Base-by-base conservation (phyloP, 1,139 yeast genomes). In the Hansenula sp. region DNA sequence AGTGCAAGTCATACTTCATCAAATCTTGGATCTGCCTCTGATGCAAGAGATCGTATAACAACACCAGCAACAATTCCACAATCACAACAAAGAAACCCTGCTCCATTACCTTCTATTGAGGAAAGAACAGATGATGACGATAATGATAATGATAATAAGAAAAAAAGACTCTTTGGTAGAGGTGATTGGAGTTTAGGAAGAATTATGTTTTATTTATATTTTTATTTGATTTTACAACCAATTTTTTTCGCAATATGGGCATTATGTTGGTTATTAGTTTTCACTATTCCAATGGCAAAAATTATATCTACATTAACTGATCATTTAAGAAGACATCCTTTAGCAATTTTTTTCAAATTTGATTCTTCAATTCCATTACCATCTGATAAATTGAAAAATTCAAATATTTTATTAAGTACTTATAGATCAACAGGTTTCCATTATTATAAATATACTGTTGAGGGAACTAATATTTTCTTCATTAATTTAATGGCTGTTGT, bases 401-500 rank as follows among this genome's bases (percentile, higher is more conserved):
- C 69, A 27, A 64, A 75, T 8, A 73, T 83, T 39, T 70, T 75
- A 51, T 74, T 77, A 20, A 88, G 97, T 65, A 90, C 97, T 1
- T 92, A 89, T 63, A 77, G 97, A 54, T 88, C 96, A 42, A 79
- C 89, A 53, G 97, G 97, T 1, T 71, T 77, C 59, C 96, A 88
- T 59, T 92, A 92, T 65, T 92, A 90, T 68, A 92, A 92, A 66
- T 90, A 87, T 61, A 92, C 98, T 0, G 84, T 92, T 41, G 97
- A 88, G 53, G 98, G 98, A 45, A 90, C 97, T 7, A 92, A 92
- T 60, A 83, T 92, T 44, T 87, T 92, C 56, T 85, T 94, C 58
- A 82, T 92, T 62, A 94, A 92, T 57, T 69, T 92, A 59, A 73
- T 88, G 59, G 73, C 77, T 19, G 76, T 89, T 19, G 97, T 92